phyloP scores from a whole-genome alignment of 2,329 filamentous ascomycete species.

The Penicillium sp. region DNA sequence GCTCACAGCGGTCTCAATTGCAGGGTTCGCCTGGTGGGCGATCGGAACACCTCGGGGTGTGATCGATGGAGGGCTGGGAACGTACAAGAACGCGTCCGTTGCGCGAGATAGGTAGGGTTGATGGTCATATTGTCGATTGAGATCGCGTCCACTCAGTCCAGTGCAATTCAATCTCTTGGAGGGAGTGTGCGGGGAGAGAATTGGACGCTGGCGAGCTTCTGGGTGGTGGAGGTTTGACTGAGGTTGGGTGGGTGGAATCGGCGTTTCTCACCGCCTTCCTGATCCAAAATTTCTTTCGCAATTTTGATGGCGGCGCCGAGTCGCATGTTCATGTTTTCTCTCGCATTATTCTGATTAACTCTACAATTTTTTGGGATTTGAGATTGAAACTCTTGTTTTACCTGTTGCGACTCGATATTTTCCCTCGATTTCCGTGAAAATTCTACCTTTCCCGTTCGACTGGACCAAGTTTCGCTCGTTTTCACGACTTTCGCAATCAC shows the following conservation, averaged over 20 bases:
- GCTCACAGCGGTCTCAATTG: conserved; percentile 22
- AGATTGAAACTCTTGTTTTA: neutral
- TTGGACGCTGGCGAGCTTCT: conserved; percentile 36
- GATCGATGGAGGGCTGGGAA: conserved; percentile 28
- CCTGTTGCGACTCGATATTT: neutral
- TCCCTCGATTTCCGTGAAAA: neutral
- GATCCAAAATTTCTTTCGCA: conserved; percentile 43
- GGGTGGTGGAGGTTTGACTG: conserved; percentile 34
- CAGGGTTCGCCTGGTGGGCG: conserved; percentile 18
- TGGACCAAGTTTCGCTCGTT: conserved; percentile 8
- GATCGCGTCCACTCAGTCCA: conserved; percentile 28
- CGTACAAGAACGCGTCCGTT: conserved; percentile 79
- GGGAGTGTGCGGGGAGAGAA: conserved; percentile 22
- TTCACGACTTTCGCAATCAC: conserved; percentile 12
- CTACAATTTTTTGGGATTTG: neutral
- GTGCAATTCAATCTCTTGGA: conserved; percentile 29
- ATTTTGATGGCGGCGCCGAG: conserved; percentile 22
- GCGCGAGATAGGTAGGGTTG: conserved; percentile 89
- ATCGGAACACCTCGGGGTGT: conserved; percentile 30
- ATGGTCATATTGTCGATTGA: conserved; percentile 71
- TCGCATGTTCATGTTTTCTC: conserved; percentile 15
- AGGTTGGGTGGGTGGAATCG: conserved; percentile 33
- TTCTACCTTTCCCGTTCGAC: conserved; percentile 8
- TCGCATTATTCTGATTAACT: conserved; percentile 6
- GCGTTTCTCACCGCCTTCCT: conserved; percentile 45